Conservation (phyloP, 1,284 basidiomycete species). For the Serendipita sp. region DNA sequence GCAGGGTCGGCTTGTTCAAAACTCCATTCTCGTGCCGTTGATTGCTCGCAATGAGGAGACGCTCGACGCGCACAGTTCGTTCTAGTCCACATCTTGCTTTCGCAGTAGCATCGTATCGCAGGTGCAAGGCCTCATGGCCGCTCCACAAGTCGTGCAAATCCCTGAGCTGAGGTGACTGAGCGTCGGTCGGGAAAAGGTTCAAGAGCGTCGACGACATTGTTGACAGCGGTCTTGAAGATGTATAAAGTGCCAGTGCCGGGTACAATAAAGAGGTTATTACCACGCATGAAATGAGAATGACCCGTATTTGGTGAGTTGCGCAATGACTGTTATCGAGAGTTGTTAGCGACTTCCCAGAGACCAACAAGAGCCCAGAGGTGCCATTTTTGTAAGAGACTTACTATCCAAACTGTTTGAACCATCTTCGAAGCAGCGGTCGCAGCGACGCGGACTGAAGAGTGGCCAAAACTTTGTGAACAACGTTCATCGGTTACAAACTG, state of each 20-base stretch:
- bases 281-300: slow-evolving; percentile 83
- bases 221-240: slow-evolving; percentile 50
- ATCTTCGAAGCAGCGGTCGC: neutral
- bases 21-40: slow-evolving; percentile 34
- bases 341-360: neutral
- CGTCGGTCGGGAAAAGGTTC: slow-evolving; percentile 42
- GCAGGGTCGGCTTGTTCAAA: slow-evolving; percentile 44
- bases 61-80: slow-evolving; percentile 63
- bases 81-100: slow-evolving; percentile 58
- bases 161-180: slow-evolving; percentile 23
- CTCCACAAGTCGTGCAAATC: slow-evolving; percentile 61
- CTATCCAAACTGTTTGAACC: slow-evolving; percentile 14
- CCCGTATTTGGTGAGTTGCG: slow-evolving; percentile 81
- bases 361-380: neutral
- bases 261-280: slow-evolving; percentile 95
- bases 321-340: slow-evolving; percentile 42
- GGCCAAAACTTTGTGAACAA: neutral
- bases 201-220: slow-evolving; percentile 40
- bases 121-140: slow-evolving; percentile 40
- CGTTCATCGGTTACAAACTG: neutral
- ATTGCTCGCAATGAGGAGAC: slow-evolving; percentile 51
- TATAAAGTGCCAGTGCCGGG: slow-evolving; percentile 76
- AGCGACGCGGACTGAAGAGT: neutral
- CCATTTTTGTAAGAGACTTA: slow-evolving; percentile 3
- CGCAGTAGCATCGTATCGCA: slow-evolving; percentile 54